Evolutionary conservation across 1,284 basidiomycete species (phyloP), one percentile per base, ranked within the genome.

Genomic region (Thelephora terrestris): DNA sequence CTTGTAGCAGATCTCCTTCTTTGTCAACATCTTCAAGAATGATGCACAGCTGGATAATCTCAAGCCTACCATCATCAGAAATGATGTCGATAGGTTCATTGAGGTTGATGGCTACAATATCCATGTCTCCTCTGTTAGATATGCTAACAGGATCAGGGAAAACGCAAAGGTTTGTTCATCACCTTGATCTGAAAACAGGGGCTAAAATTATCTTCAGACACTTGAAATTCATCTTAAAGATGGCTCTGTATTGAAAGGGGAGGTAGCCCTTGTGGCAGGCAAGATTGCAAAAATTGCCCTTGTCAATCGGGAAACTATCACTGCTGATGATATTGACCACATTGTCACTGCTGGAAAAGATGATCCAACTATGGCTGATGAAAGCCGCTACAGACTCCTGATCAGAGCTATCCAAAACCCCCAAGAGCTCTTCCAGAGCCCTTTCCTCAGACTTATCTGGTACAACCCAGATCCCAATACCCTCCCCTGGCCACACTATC

Each of bases 51-150:
- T 62, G 0, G 49, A 56, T 20, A 52, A 52, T 0, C 27, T 58
- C 38, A 61, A 61, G 51, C 63, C 63, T 0, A 58, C 50, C 0
- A 46, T 37, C 18, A 35, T 53, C n/a, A 58, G 59, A 37, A 62
- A 63, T 50, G 62, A 64, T 34, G 53, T 63, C 18, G 38, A 39
- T 3, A 10, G 32, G 1, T 39, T 55, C 2, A 51, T 51, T 10
- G 43, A 27, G 2, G 6, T 38, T 24, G 46, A 47, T 5, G 46
- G 43, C 21, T 60, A 55, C 9, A 24, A 47, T 1, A 23, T 60
- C 7, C 21, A 53, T 1, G 21, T 62, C 7, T 32, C 52, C 10
- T 52, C 52, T 23, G 47, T 55, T 5, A 56, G 58, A 6, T 62
- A 57, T 51, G 58, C 57, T 40, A 57, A 55, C 1, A 54, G 56